Conservation (phyloP, 2,329 filamentous ascomycete genomes). For the Aspergillus phoenicis region DNA sequence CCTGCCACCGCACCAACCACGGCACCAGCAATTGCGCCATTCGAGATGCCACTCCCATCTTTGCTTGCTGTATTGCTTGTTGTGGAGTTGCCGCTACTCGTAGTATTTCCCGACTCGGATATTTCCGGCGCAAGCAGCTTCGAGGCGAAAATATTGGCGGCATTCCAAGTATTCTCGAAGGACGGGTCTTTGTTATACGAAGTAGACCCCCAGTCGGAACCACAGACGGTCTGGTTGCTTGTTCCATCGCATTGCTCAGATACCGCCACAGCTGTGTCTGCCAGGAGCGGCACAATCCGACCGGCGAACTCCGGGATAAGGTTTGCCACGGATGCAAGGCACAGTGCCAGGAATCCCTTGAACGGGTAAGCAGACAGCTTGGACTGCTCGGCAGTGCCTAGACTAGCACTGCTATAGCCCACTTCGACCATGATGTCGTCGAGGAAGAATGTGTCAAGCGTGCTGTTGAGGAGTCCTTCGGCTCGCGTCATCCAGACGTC, state of each 20-base stretch:
- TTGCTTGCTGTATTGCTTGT: neutral
- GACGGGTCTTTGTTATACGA: neutral
- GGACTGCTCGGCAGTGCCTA: neutral
- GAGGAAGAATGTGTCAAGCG: neutral
- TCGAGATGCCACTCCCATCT: neutral
- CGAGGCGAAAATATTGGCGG: neutral
- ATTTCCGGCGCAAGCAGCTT: neutral
- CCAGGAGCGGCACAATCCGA: neutral
- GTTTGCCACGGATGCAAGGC: neutral
- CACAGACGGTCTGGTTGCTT: neutral
- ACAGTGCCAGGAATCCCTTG: neutral
- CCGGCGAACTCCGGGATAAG: neutral
- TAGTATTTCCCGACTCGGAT: neutral
- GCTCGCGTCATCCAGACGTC: neutral
- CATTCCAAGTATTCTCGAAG: neutral
- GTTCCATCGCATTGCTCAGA: neutral
- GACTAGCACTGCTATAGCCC: neutral
- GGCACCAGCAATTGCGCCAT: neutral
- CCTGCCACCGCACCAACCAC: neutral
- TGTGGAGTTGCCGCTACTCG: neutral
- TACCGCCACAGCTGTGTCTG: neutral
- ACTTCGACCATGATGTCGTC: neutral
- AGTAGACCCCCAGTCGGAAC: neutral
- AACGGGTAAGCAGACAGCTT: neutral
- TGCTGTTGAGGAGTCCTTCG: neutral